Evolutionary conservation across 2,329 filamentous ascomycete genomes (phyloP).

Genomic region (Nemania sp.): DNA sequence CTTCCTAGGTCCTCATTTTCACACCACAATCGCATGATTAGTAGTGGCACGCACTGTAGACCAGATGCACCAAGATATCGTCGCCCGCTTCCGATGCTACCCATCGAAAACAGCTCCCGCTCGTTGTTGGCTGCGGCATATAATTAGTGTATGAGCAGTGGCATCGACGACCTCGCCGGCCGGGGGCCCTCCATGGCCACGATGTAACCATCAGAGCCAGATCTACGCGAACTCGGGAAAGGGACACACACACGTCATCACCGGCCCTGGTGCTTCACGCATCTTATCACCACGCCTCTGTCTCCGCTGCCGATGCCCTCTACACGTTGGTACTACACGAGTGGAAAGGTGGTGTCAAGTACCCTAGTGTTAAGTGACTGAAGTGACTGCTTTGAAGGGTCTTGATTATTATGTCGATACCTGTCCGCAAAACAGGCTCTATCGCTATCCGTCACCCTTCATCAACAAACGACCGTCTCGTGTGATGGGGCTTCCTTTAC

Average conservation of each 20-base stretch:
- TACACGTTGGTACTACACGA: background rate
- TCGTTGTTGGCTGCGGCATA: background rate
- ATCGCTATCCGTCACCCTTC: background rate
- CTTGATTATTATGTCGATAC: background rate
- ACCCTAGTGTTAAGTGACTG: too few species aligned
- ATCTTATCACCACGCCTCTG: too few species aligned
- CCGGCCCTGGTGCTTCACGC: background rate
- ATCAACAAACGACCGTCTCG: constrained; percentile 4
- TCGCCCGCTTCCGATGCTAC: constrained; percentile 16
- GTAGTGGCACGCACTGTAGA: background rate
- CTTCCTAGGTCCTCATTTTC: too few species aligned
- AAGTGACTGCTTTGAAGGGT: background rate
- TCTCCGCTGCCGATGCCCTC: background rate
- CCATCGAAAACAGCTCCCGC: background rate
- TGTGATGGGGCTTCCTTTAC: constrained; percentile 4
- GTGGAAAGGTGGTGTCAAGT: background rate
- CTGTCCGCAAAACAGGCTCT: background rate
- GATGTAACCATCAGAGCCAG: constrained; percentile 6
- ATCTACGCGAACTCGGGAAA: background rate
- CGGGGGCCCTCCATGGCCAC: background rate
- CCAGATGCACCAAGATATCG: constrained; percentile 20
- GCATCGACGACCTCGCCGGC: background rate
- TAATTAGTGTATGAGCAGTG: background rate
- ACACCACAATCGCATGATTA: background rate
- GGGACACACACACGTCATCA: constrained; percentile 5